phyloP scores from a whole-genome alignment of 1,284 basidiomycete genomes.

The Sporisorium scitamineum region DNA sequence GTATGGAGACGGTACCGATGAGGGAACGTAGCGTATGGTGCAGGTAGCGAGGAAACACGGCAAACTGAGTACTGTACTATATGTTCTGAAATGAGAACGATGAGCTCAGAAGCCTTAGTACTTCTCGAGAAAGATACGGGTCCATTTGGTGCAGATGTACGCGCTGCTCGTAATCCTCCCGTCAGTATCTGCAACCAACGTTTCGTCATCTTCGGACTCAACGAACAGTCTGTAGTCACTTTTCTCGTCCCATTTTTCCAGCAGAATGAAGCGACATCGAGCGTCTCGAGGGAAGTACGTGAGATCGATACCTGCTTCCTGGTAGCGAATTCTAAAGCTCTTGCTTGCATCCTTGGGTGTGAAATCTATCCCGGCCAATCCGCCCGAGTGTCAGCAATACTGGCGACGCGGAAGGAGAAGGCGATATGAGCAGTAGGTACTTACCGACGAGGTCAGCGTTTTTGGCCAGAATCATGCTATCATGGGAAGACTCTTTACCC shows the following conservation, averaged over 20 bases:
- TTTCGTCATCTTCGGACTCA: not conserved
- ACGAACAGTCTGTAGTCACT: not conserved
- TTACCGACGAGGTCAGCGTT: not conserved
- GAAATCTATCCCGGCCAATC: not conserved
- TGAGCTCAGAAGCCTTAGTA: no score
- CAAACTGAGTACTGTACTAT: no score
- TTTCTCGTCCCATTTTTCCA: not conserved
- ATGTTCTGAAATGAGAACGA: no score
- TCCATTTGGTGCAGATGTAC: conserved; percentile 8
- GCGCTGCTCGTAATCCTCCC: not conserved
- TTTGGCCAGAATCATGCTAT: not conserved
- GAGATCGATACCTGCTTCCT: not conserved
- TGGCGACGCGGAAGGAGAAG: not conserved
- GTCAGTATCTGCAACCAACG: not conserved
- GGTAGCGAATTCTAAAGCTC: not conserved
- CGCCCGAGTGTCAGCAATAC: no score
- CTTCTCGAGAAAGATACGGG: not conserved
- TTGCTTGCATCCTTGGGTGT: not conserved
- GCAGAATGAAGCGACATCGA: not conserved
- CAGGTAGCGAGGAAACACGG: no score
- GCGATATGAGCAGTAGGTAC: not conserved
- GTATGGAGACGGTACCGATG: no score
- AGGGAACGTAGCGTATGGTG: no score
- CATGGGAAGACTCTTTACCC: not conserved
- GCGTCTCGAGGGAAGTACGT: not conserved